Evolutionary conservation across 2,329 filamentous ascomycete genomes (phyloP), one percentile per base, ranked within the genome.

Genomic region (Microcyclospora tardicrescens): DNA sequence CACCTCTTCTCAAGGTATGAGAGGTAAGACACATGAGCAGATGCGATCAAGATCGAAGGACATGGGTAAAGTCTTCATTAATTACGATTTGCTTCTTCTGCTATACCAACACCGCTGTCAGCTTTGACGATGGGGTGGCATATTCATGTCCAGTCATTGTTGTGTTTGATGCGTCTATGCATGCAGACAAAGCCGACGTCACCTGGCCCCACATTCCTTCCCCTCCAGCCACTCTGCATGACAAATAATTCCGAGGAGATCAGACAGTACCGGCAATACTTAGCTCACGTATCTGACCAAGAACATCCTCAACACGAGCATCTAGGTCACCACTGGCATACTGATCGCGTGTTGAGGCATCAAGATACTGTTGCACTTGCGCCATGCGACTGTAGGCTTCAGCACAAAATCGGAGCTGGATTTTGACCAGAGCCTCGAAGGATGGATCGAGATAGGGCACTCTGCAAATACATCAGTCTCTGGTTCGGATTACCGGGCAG

Each of bases 321-420:
- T 98, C 91, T 52, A 98, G 67, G 49, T 95, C 84, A 16, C 91
- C 91, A 53, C 86, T 79, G 1, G 91, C 91, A 62, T 98, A 98
- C 64, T 95, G 83, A 49, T 98, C 91, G 61, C 91, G 75, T 37
- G 89, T 96, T 57, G 94, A 86, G 24, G 89, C 82, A 59, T 96
- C 91, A 27, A 98, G 72, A 40, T 95, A 96, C 66, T 98, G 91
- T 67, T 98, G 91, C 41, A 98, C 93, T 67, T 98, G 93, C 16
- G 93, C 91, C 91, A 98, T 98, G 35, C 91, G 74, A 45, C 80
- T 87, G 64, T 98, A 98, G 2, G 91, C 91, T 66, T 98, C 91
- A 6, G 93, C 91, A 56, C 93, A 98, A 68, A 98, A 98, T 29
- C 91, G 75, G 54, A 98, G 64, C 67, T 98, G 91, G 50, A 98